phyloP scores from a whole-genome alignment of 176 grass and related monocot genomes.

The Oryza longistaminata region DNA sequence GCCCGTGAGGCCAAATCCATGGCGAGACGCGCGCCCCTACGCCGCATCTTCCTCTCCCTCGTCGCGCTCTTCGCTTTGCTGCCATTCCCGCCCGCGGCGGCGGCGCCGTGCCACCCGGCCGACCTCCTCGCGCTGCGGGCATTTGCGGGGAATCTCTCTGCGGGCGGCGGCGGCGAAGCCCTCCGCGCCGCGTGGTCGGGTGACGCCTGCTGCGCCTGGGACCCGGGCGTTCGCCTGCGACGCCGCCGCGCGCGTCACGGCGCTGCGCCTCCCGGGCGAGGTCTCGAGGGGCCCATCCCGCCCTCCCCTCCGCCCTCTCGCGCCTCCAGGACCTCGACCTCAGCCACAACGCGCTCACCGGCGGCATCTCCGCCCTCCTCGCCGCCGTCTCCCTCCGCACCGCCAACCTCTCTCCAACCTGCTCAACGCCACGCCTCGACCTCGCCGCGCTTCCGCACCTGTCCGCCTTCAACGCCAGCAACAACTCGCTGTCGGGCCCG shows the following conservation, averaged over 20 bases:
- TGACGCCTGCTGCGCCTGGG: slow-evolving; percentile 60
- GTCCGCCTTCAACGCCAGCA: slow-evolving; percentile 68
- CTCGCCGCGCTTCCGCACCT: slow-evolving; percentile 48
- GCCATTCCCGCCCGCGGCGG: background rate
- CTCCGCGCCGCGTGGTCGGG: slow-evolving; percentile 42
- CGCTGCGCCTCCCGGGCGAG: slow-evolving; percentile 43
- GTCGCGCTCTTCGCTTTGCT: background rate
- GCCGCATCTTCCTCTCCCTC: background rate
- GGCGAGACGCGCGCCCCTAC: background rate
- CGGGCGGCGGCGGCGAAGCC: slow-evolving; percentile 15
- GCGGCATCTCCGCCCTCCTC: slow-evolving; percentile 36
- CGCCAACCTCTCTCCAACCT: slow-evolving; percentile 74
- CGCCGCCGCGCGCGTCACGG: slow-evolving; percentile 41
- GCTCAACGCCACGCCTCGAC: slow-evolving; percentile 46
- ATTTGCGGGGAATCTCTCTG: slow-evolving; percentile 63
- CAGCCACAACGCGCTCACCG: slow-evolving; percentile 64
- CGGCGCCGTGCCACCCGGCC: slow-evolving; percentile 56
- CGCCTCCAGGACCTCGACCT: slow-evolving; percentile 64
- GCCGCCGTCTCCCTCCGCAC: slow-evolving; percentile 26
- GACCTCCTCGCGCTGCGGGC: slow-evolving; percentile 61
- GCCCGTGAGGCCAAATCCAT: slow-evolving; percentile 20
- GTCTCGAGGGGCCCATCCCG: slow-evolving; percentile 44
- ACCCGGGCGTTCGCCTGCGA: slow-evolving; percentile 68
- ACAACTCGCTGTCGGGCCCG: slow-evolving; percentile 67
- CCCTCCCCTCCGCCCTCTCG: slow-evolving; percentile 26